These are phyloP conservation scores for Blastomyces gilchristii DNA, from an alignment of 2,329 filamentous ascomycete species.

Conservation along the genomic window DNA sequence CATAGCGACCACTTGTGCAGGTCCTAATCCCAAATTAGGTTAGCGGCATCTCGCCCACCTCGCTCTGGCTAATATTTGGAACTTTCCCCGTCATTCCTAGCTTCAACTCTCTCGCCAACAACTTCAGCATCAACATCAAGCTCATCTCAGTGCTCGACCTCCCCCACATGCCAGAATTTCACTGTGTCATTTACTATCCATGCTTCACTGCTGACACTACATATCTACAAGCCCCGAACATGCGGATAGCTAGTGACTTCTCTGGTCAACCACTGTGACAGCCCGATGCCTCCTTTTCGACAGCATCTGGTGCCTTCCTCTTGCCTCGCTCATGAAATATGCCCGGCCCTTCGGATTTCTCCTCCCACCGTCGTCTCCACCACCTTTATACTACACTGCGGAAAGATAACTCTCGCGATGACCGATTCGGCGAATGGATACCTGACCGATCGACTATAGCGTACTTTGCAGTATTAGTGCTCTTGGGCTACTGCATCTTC, in stretches of 20 bases:
- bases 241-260: constrained; percentile 2
- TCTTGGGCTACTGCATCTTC: constrained; percentile 25
- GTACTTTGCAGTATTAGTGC: constrained; percentile 21
- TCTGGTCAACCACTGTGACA: not conserved
- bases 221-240: not conserved
- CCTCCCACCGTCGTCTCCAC: not conserved
- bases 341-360: constrained; percentile 13
- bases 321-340: constrained; percentile 6
- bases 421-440: constrained; percentile 21
- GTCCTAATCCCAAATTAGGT: not conserved
- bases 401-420: constrained; percentile 26
- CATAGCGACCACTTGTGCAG: not conserved
- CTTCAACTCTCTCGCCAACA: not conserved
- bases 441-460: constrained; percentile 23
- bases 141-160: not conserved
- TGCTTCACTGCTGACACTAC: not conserved
- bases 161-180: not conserved
- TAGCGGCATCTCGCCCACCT: not conserved
- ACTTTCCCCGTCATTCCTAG: not conserved
- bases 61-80: not conserved
- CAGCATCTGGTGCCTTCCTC: not conserved
- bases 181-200: not conserved
- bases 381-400: not conserved
- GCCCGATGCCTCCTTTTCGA: constrained; percentile 1
- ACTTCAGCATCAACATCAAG: not conserved